Percentiles rank a stretch among this genome's conserved stretches.
phyloP scores from a whole-genome alignment of 2,329 filamentous ascomycete species.

The Tolypocladium cylindrosporum region DNA sequence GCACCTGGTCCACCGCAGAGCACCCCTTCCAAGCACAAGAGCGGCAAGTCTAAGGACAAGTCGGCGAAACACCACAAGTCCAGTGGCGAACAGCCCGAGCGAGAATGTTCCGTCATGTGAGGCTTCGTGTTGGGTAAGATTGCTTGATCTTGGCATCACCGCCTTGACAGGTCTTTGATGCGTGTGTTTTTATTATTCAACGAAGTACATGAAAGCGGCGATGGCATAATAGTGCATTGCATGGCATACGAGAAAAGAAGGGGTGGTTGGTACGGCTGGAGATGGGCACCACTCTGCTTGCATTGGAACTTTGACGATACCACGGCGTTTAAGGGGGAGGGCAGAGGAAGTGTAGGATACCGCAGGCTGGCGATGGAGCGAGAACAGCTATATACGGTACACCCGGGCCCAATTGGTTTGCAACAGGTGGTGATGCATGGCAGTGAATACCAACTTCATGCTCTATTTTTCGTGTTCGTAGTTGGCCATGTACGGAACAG shows the following conservation, averaged over 20 bases:
- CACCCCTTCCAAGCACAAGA: slow-evolving; percentile 18
- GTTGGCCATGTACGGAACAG: background rate
- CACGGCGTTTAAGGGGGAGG: slow-evolving; percentile 4
- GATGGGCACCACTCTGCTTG: background rate
- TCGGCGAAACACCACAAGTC: slow-evolving; percentile 23
- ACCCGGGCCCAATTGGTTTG: background rate
- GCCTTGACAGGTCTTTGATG: background rate
- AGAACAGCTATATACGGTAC: background rate
- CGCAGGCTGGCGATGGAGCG: background rate
- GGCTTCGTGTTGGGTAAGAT: background rate
- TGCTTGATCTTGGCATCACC: background rate
- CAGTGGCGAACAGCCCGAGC: slow-evolving; percentile 27
- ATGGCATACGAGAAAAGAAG: background rate
- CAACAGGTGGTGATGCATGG: background rate
- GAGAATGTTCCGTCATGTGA: slow-evolving; percentile 40
- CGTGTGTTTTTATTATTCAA: background rate
- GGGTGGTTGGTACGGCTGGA: background rate
- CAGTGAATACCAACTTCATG: background rate
- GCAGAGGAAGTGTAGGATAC: background rate
- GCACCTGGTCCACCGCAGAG: slow-evolving; percentile 3
- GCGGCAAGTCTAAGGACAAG: slow-evolving; percentile 28
- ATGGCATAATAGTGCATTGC: background rate
- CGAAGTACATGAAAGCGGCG: background rate
- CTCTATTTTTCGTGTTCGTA: background rate
- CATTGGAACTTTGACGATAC: slow-evolving; percentile 5